Base-by-base conservation (phyloP, 2,329 filamentous ascomycete genomes). In the Penicillium fuscoglaucum region DNA sequence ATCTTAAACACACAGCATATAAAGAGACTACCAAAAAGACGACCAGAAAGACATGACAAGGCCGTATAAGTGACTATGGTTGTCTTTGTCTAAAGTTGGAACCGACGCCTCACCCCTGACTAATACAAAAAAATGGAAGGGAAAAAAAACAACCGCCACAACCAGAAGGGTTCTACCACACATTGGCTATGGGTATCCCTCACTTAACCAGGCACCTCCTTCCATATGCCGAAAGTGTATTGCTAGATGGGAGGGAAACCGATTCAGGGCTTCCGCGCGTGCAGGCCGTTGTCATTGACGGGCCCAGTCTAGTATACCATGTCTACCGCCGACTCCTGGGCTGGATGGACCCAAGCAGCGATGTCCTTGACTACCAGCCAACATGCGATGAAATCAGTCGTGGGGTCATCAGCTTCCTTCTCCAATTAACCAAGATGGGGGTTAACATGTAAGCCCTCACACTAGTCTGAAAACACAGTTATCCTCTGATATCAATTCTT, bases 221-320 rank as follows among this genome's bases (percentile, higher is more conserved):
- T n/a, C 69, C 72, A 24, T 70, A 69, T 47, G 66, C 69, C 6
- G 68, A 74, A 39, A 53, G 63, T 6, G 63, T 71, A 6, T 29
- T 62, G 31, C 54, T 75, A 26, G 35, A 61, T 57, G 35, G 55
- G 41, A n/a, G 28, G 28, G n/a, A 21, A 43, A 35, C 13, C 47
- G 21, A 40, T 24, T 15, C 41, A 65, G 33, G 56, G 65, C 31
- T 50, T 8, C 58, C 55, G 10, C 52, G 44, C 24, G 61, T 72
- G 29, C 58, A 64, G 6, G 70, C 72, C 45, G 74, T 83, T 17
- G 78, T 86, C 45, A 85, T 96, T 56, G 92, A 96, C 70, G 92
- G 91, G 0, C 91, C 92, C 5, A 87, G 86, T 2, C 77, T 96
- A 28, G 90, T 91, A 1, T 89, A 93, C 71, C 84, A 90, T 71